These are phyloP conservation scores for Aspergillus coremiiformis DNA, from an alignment of 495 filamentous ascomycete genomes.

Conservation along the genomic window DNA sequence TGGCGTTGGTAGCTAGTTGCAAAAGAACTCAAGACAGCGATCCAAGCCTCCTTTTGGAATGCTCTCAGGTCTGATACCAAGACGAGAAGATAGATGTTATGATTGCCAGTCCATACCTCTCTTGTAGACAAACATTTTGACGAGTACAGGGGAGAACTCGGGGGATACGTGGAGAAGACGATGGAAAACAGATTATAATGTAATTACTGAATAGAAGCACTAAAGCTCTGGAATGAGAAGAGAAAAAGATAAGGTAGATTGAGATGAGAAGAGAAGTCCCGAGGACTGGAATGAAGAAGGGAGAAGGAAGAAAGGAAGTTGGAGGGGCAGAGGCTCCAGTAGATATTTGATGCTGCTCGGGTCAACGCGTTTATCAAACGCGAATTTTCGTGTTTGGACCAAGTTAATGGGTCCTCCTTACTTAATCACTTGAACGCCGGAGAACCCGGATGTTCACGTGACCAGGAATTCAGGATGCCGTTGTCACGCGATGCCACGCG, in stretches of 20 bases:
- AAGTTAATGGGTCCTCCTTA: conserved; percentile 22
- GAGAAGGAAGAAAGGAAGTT: conserved; percentile 25
- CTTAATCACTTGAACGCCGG: neutral
- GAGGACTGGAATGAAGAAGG: conserved; percentile 15
- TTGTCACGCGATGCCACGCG: neutral
- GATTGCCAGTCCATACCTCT: conserved; percentile 46
- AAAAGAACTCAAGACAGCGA: neutral
- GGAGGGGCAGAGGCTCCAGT: conserved; percentile 29
- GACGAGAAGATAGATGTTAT: neutral
- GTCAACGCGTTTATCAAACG: conserved; percentile 33
- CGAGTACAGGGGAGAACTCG: conserved; percentile 2
- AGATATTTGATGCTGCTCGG: conserved; percentile 34
- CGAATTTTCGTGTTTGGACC: conserved; percentile 38
- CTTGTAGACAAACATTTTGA: conserved; percentile 63
- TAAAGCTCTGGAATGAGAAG: conserved; percentile 3
- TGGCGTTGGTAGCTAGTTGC: conserved; percentile 21
- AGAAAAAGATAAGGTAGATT: conserved; percentile 13
- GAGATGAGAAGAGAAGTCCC: conserved; percentile 7
- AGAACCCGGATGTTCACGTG: neutral
- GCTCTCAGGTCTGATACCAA: neutral
- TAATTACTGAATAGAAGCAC: conserved; percentile 7
- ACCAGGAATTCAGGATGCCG: too few species aligned
- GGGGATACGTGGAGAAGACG: conserved; percentile 8
- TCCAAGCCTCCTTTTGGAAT: neutral
- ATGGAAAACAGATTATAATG: conserved; percentile 8